Base-by-base conservation (phyloP, 2,329 filamentous ascomycete genomes). In the Lecanicillium sp. region DNA sequence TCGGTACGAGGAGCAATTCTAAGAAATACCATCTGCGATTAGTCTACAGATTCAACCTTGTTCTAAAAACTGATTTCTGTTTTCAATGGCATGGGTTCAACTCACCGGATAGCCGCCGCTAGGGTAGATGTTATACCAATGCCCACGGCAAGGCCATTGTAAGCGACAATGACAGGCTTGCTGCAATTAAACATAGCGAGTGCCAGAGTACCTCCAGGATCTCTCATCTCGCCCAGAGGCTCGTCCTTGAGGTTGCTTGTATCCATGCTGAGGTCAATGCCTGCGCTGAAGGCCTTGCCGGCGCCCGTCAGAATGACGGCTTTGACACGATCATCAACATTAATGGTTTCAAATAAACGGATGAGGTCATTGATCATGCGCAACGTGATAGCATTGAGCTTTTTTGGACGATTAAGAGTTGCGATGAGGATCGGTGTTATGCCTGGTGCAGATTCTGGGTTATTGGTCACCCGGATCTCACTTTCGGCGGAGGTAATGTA, bases 231-330 rank as follows among this genome's bases (percentile, higher is more conserved):
- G 15, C 42, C 42, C 1, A 37, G 14, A 2, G 42, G n/a, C 5
- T 37, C 32, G 7, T 47, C 21, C n/a, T 33, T 32, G 10, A 40
- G 36, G 2, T 8, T 29, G 19, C 36, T 47, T 15, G 44, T 47
- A 14, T 47, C 44, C 44, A 47, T 47, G 27, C 44, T 47, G 9
- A 85, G 67, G 56, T 84, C 81, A 14, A 79, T 78, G 5, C 81
- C 81, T 1, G 80, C 79, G 60, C 79, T 84, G 56, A 85, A 85
- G 0, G 80, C 78, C 12, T 78, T 68, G 0, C 79, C 80, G 0
- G 67, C 63, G 15, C 81, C 81, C 0, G 80, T 83, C 27, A 85
- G 60, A 3, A 85, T 70, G 20, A 77, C 79, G 55, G 75, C 77
- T 44, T 74, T 74, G 40, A 84, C 70, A 2, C 64, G 61, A 3